Evolutionary conservation across 805 yeast species (phyloP).

Genomic region (Suhomyces faveliae): DNA sequence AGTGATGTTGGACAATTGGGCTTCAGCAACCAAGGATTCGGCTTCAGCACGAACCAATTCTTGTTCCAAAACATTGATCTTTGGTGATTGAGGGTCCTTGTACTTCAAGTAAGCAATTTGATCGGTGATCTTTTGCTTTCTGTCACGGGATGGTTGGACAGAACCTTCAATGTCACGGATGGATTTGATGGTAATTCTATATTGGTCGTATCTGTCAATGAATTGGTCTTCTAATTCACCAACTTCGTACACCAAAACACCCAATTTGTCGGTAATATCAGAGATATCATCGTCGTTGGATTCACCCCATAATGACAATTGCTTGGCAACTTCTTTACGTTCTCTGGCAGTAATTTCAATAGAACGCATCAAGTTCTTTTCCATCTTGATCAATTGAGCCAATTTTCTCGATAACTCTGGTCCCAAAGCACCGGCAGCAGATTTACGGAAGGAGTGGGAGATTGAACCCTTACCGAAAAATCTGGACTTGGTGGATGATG

Average conservation of each 20-base stretch:
- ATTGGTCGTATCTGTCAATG: conserved; percentile 97
- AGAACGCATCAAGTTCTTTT: conserved; percentile 92
- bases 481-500: conserved; percentile 67
- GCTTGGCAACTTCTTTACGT: conserved; percentile 95
- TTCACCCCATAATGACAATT: conserved; percentile 96
- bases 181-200: conserved; percentile 91
- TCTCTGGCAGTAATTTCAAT: conserved; percentile 91
- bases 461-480: conserved; percentile 76
- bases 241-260: conserved; percentile 91
- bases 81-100: conserved; percentile 97
- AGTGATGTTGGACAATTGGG: conserved; percentile 96
- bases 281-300: conserved; percentile 96
- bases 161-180: conserved; percentile 96
- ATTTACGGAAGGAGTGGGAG: conserved; percentile 69
- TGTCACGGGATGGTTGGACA: conserved; percentile 97
- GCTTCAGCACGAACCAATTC: conserved; percentile 99
- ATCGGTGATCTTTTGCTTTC: conserved; percentile 96
- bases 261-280: conserved; percentile 95
- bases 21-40: conserved; percentile 98
- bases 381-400: conserved; percentile 90
- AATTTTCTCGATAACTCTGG: conserved; percentile 93
- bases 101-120: conserved; percentile 96
- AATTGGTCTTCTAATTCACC: conserved; percentile 98
- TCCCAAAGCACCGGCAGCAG: conserved; percentile 88
- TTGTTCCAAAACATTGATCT: conserved; percentile 93